phyloP scores from a whole-genome alignment of 2,329 filamentous ascomycete species.

The Aphanocladium album region DNA sequence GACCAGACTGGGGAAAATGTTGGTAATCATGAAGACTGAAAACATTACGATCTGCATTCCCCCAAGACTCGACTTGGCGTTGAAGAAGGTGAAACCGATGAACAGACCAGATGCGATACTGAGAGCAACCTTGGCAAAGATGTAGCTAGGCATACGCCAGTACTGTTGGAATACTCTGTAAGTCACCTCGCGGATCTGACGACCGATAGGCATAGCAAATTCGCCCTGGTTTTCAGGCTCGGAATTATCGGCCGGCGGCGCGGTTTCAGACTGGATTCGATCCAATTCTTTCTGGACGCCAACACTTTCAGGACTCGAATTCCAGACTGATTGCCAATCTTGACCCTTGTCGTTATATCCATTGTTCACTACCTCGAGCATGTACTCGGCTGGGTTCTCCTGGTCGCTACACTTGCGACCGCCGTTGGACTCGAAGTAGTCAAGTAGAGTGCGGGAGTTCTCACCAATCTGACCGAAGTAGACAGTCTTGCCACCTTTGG shows the following conservation, averaged over 20 bases:
- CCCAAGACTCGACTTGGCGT: slow-evolving; percentile 48
- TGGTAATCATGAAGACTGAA: slow-evolving; percentile 68
- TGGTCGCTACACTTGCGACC: slow-evolving; percentile 52
- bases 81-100: slow-evolving; percentile 69
- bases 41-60: slow-evolving; percentile 75
- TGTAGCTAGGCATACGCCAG: slow-evolving; percentile 74
- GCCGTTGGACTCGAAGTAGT: slow-evolving; percentile 62
- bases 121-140: slow-evolving; percentile 66
- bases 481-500: slow-evolving; percentile 59
- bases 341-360: slow-evolving; percentile 32
- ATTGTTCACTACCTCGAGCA: slow-evolving; percentile 53
- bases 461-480: slow-evolving; percentile 65
- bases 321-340: slow-evolving; percentile 68
- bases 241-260: slow-evolving; percentile 26
- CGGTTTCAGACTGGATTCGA: slow-evolving; percentile 35
- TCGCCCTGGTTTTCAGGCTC: slow-evolving; percentile 49
- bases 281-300: slow-evolving; percentile 58
- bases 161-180: slow-evolving; percentile 74
- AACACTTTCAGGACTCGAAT: slow-evolving; percentile 44
- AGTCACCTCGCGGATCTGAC: slow-evolving; percentile 62
- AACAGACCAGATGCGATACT: slow-evolving; percentile 59
- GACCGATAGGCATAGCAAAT: slow-evolving; percentile 69
- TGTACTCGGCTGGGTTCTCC: slow-evolving; percentile 73
- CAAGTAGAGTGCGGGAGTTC: slow-evolving; percentile 50
- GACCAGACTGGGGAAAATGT: slow-evolving; percentile 66